Evolutionary conservation across 2,329 filamentous ascomycete genomes (phyloP), one percentile per base, ranked within the genome.

Genomic region (Zalaria obscura): DNA sequence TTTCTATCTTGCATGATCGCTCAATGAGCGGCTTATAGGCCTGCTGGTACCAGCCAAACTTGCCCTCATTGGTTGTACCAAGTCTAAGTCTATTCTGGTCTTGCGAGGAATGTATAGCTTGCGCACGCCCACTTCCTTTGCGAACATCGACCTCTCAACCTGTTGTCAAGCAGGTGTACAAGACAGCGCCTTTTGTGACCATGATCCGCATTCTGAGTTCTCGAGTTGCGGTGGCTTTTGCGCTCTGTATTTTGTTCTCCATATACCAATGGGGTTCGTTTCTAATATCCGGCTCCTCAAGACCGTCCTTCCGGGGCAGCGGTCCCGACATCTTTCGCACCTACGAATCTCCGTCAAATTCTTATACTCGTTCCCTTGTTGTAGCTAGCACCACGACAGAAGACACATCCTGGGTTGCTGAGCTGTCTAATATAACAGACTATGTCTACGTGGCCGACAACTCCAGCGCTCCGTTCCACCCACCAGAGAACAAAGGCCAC

Each of bases 391-490:
- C 67, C 9, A 52, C 60, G 34, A 55, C 55, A 32, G 66, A 70
- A 44, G 53, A 64, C 43, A 63, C 63, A 6, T 50, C 57, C 10
- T 71, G 68, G 68, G 63, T 69, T 2, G 48, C 53, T 8, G 54
- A 66, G 18, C 57, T 70, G 65, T 50, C 6, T 11, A 64, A 67
- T 61, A 49, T 69, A 65, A 65, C 59, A 67, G 53, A 54, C 18
- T 62, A 60, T 8, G 64, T 69, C 39, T 69, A 65, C 52, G 55
- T 53, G 43, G 64, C 61, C 42, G 63, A 66, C 25, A 47, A 52
- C 39, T 40, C 42, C n/a, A 47, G 47, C 27, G 46, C 49, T 3
- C 45, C 47, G 1, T 6, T 27, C 25, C 32, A 33, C 9, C 11
- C 31, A 6, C 39, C 32, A 3, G 4, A 6, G 11, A 55, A 68